Evolutionary conservation across 148 eudicot species (phyloP).

Genomic region (Silene uniflora): DNA sequence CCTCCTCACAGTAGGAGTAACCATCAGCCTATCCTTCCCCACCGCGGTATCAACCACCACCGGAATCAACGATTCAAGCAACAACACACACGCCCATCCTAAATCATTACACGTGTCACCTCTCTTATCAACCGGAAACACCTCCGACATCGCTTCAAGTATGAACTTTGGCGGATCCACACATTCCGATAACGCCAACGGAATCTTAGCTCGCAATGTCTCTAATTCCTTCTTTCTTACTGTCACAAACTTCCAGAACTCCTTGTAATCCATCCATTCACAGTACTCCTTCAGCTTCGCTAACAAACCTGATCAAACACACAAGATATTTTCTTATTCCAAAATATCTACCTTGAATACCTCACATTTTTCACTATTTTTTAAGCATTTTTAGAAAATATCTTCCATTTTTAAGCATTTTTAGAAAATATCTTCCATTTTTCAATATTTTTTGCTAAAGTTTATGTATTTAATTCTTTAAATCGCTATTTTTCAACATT

Average conservation of each 20-base stretch:
- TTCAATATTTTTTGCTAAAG: too few species aligned
- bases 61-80: constrained; percentile 73
- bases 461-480: too few species aligned
- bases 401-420: too few species aligned
- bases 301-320: constrained; percentile 34
- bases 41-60: constrained; percentile 72
- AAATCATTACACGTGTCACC: constrained; percentile 54
- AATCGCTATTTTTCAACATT: too few species aligned
- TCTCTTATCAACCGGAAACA: constrained; percentile 81
- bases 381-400: too few species aligned
- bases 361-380: too few species aligned
- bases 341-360: too few species aligned
- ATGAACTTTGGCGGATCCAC: constrained; percentile 85
- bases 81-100: constrained; percentile 94
- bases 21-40: constrained; percentile 75
- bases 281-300: constrained; percentile 49
- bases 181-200: constrained; percentile 53
- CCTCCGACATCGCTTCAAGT: constrained; percentile 82
- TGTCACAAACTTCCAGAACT: constrained; percentile 68
- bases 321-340: background rate
- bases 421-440: too few species aligned
- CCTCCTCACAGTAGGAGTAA: constrained; percentile 64
- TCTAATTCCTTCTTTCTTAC: constrained; percentile 79
- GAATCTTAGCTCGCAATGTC: constrained; percentile 45
- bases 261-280: constrained; percentile 51